Evolutionary conservation across 1,284 basidiomycete species (phyloP).

Genomic region (Leccinum pallidistipes): DNA sequence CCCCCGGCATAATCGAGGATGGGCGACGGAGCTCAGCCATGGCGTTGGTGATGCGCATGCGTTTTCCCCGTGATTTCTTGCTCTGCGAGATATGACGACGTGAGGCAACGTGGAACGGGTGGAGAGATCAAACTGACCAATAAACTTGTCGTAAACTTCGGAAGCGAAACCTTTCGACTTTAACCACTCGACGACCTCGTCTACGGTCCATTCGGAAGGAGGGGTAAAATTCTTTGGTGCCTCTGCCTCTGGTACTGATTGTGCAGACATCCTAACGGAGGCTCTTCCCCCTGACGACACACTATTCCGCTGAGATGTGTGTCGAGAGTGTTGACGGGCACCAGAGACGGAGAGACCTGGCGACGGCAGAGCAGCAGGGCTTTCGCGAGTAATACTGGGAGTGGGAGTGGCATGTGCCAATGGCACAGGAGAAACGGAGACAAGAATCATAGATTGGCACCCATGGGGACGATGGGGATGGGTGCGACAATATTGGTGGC

Average conservation of each 20-base stretch:
- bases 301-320: conserved; percentile 38
- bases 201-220: conserved; percentile 82
- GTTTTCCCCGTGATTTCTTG: conserved; percentile 99
- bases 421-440: conserved; percentile 18
- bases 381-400: conserved; percentile 19
- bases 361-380: conserved; percentile 38
- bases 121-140: conserved; percentile 49
- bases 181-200: conserved; percentile 91
- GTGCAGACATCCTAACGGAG: conserved; percentile 10
- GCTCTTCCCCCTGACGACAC: conserved; percentile 25
- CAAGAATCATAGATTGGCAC: conserved; percentile 15
- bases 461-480: conserved; percentile 25
- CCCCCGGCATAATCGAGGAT: conserved; percentile 50
- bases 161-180: conserved; percentile 84
- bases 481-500: conserved; percentile 20
- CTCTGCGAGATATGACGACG: conserved; percentile 47
- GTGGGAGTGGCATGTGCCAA: conserved; percentile 18
- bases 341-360: conserved; percentile 40
- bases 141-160: conserved; percentile 82
- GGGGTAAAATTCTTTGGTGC: conserved; percentile 29
- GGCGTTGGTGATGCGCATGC: conserved; percentile 92
- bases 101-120: background rate
- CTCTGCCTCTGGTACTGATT: conserved; percentile 16
- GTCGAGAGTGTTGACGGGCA: conserved; percentile 25
- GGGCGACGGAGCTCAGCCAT: conserved; percentile 86